Evolutionary conservation across 495 filamentous ascomycete species (phyloP), one percentile per base, ranked within the genome.

Genomic region (Aspergillus saccharolyticus): DNA sequence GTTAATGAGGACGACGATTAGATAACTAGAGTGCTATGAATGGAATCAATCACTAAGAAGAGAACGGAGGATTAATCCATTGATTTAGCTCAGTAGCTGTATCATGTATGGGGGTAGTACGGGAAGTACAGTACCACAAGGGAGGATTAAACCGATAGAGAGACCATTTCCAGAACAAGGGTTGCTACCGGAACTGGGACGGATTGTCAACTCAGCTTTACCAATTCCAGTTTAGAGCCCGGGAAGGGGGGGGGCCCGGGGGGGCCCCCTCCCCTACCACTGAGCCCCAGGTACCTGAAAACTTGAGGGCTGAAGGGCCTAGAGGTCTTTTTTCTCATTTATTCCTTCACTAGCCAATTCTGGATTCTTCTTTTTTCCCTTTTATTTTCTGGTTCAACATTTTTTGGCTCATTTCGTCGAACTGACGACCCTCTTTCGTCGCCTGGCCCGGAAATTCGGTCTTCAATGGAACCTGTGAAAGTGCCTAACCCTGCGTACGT

Each of bases 131-230:
- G 33, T 28, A 28, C 25, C 25, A 28, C 25, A 28, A 3, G 25
- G 25, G 4, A 9, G 9, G 25, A 9, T 4, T 28, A 9, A 28
- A 9, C 25, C 25, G 33, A 56, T 56, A 46, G 46, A 43, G 46
- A 43, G 54, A 57, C 55, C 55, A 51, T 52, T 53, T 59, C 57
- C 57, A 59, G 57, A 59, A 59, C 52, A 47, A 51, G 57, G 51
- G 57, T 28, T 50, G 47, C 22, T 24, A 28, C 47, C 47, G 47
- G 47, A n/a, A 50, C 22, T 17, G 28, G 24, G 22, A 12, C 47
- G 15, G 47, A 50, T 28, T 50, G 3, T 17, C n/a, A 28, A 28
- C 47, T 3, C 15, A 30, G 17, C 47, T 28, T 28, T 30, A 50
- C 47, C 15, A 16, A 3, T 17, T 28, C 28, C 22, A 16, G 47